Evolutionary conservation across 176 grass and related monocot species (phyloP).

Genomic region (Areca catechu): DNA sequence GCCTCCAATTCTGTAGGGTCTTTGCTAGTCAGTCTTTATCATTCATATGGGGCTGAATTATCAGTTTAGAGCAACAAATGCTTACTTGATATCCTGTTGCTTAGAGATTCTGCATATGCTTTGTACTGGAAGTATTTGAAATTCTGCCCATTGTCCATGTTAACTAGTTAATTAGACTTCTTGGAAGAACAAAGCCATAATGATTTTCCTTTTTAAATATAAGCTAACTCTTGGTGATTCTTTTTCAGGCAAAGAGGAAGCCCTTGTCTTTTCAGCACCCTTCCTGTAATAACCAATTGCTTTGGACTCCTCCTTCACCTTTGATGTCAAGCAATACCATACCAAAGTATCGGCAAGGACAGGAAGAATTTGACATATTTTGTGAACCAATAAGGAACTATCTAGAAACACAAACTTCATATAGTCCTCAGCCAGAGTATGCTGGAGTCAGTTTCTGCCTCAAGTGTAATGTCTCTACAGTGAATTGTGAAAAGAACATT

Average conservation of each 20-base stretch:
- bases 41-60: no score
- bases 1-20: no score
- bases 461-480: constrained; percentile 12
- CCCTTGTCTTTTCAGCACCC: constrained; percentile 54
- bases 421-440: constrained; percentile 10
- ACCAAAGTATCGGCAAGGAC: background rate
- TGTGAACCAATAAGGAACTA: constrained; percentile 60
- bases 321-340: constrained; percentile 7
- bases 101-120: no score
- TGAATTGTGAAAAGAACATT: constrained; percentile 7
- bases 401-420: constrained; percentile 28
- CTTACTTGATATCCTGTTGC: no score
- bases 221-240: no score
- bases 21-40: no score
- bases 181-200: no score
- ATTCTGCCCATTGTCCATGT: no score
- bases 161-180: no score
- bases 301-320: constrained; percentile 30
- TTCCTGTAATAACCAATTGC: constrained; percentile 41
- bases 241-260: constrained; percentile 61
- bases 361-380: constrained; percentile 26
- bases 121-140: no score
- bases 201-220: no score
- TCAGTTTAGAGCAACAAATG: no score
- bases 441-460: background rate